Evolutionary conservation across 2,329 filamentous ascomycete genomes (phyloP), one percentile per base, ranked within the genome.

Genomic region (Aspergillus aculeatus): DNA sequence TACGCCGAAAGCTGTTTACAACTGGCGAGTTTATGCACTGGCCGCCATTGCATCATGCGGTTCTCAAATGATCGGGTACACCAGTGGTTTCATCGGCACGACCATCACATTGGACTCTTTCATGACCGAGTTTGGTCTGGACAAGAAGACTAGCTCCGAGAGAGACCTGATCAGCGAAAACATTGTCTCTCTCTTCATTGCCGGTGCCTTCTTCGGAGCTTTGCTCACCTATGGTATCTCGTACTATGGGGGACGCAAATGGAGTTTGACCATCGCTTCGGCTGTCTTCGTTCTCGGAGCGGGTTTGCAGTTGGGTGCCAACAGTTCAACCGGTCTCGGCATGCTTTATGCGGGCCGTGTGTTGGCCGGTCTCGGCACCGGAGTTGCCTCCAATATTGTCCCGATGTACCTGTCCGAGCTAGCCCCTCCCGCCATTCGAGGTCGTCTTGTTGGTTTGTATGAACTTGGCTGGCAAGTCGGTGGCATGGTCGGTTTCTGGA

Each of bases 131-230:
- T 93, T 93, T 70, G 70, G 78, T 6, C 85, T 92, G 62, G 78
- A 75, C 9, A 69, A 77, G 1, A 83, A 86, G 75, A 74, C 72
- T 4, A 56, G 71, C 0, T 57, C 68, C 3, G 70, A 83, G n/a
- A 77, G 86, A 26, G 82, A 84, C 29, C 74, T 89, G 14, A 79
- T 89, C 54, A 87, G 86, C 70, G 80, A 86, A 65, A 92, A 92
- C 72, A 91, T 92, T 62, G 89, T 92, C 56, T 91, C 87, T 11
- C 83, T 89, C 41, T 92, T 90, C 77, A 89, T 92, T 73, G 90
- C 89, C n/a, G 89, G 89, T 61, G 89, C 89, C 62, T 92, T 93
- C 78, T 92, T 92, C 68, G 89, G 90, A 57, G 85, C 86, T 26
- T 72, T 90, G 19, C 80, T 82, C 58, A 87, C 86, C 62, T 91